Percentiles rank a stretch among this genome's conserved stretches.
Evolutionary conservation across 768 basidiomycete genomes (phyloP).

Genomic region (Strobilomyces echinocephalus): DNA sequence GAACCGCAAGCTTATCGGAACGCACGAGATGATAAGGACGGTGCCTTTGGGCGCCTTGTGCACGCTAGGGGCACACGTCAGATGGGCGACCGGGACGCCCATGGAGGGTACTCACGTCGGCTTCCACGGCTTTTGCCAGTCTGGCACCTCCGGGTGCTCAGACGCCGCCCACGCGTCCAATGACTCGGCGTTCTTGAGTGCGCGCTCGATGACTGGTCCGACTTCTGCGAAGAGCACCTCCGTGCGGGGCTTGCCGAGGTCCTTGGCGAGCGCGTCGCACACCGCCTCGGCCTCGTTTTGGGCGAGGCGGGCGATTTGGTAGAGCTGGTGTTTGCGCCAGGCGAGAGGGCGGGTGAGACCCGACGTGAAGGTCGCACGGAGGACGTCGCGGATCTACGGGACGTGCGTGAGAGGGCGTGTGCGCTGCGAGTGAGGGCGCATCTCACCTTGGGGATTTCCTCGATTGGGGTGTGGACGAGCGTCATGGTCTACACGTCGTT

Average conservation of each 20-base stretch:
- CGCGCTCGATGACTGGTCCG: slow-evolving; percentile 37
- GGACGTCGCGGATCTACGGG: slow-evolving; percentile 32
- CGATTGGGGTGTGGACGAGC: slow-evolving; percentile 14
- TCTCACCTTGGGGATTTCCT: slow-evolving; percentile 25
- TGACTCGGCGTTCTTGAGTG: slow-evolving; percentile 40
- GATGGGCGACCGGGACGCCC: too few relatives aligned
- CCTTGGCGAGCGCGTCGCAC: slow-evolving; percentile 38
- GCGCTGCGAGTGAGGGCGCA: too few relatives aligned
- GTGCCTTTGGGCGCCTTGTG: slow-evolving; percentile 58
- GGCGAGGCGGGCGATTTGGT: slow-evolving; percentile 54
- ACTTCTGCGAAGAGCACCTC: slow-evolving; percentile 42
- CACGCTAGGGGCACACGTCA: slow-evolving; percentile 21
- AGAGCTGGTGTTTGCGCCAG: slow-evolving; percentile 63
- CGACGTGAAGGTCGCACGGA: slow-evolving; percentile 47
- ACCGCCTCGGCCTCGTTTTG: slow-evolving; percentile 59
- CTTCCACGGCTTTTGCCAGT: slow-evolving; percentile 46
- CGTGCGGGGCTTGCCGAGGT: slow-evolving; percentile 45
- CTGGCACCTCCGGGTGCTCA: slow-evolving; percentile 33
- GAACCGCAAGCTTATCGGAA: neutral
- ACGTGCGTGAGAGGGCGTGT: too few relatives aligned
- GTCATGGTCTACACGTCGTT: slow-evolving; percentile 13
- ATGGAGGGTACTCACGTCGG: slow-evolving; percentile 37
- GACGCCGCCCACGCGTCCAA: slow-evolving; percentile 58
- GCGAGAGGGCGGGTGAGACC: slow-evolving; percentile 47
- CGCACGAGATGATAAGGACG: slow-evolving; percentile 57